Conservation (phyloP, 1,139 yeast species). For the Hemisphaericaspora xylanilytica region DNA sequence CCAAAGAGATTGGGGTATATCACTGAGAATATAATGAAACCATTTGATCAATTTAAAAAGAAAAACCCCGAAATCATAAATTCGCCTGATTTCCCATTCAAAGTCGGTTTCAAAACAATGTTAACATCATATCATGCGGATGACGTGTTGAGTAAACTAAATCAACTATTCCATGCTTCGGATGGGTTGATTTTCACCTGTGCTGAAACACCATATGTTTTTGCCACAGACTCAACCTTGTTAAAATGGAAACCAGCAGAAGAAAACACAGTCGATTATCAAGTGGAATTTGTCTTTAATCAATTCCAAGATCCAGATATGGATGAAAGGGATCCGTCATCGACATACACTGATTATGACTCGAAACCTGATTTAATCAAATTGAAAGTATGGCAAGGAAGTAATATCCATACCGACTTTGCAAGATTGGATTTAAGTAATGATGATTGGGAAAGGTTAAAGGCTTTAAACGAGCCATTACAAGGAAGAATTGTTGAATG, state of each 20-base stretch:
- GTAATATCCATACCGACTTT: slow-evolving; percentile 62
- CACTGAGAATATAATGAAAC: slow-evolving; percentile 77
- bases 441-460: slow-evolving; percentile 80
- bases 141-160: slow-evolving; percentile 71
- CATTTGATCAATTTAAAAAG: slow-evolving; percentile 68
- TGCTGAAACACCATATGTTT: slow-evolving; percentile 79
- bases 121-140: slow-evolving; percentile 75
- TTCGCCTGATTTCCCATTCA: slow-evolving; percentile 74
- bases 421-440: slow-evolving; percentile 61
- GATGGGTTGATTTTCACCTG: slow-evolving; percentile 96
- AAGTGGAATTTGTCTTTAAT: slow-evolving; percentile 66
- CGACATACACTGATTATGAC: slow-evolving; percentile 79
- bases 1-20: slow-evolving; percentile 85
- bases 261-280: slow-evolving; percentile 90
- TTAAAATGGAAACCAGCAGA: slow-evolving; percentile 97
- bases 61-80: slow-evolving; percentile 70
- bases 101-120: slow-evolving; percentile 84
- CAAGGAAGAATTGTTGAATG: slow-evolving; percentile 93
- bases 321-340: slow-evolving; percentile 69
- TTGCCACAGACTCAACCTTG: slow-evolving; percentile 80
- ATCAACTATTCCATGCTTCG: slow-evolving; percentile 77
- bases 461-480: slow-evolving; percentile 70
- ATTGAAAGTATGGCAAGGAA: slow-evolving; percentile 81
- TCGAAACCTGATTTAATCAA: slow-evolving; percentile 63
- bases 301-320: slow-evolving; percentile 64